Evolutionary conservation across 345 rosid genomes (phyloP).

Genomic region (Citrus sinensis): DNA sequence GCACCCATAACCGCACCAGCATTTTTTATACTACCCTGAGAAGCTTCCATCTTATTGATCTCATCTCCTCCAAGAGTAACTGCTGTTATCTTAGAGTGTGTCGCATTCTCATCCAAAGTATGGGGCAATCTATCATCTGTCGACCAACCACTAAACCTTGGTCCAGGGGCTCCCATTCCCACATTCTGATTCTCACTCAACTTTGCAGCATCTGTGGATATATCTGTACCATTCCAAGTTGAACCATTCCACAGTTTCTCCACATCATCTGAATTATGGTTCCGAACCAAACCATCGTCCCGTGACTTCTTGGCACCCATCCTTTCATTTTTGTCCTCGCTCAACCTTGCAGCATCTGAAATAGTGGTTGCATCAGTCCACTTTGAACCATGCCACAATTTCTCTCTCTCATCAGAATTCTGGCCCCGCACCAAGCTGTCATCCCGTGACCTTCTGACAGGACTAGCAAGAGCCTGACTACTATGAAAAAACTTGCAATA

Average conservation of each 20-base stretch:
- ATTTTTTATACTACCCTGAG: constrained; percentile 28
- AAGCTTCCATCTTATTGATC: constrained; percentile 20
- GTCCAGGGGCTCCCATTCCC: constrained; percentile 26
- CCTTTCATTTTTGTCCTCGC: constrained; percentile 31
- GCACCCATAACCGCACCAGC: constrained; percentile 19
- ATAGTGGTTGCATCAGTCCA: constrained; percentile 12
- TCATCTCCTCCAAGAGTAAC: constrained; percentile 22
- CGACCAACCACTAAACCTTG: constrained; percentile 31
- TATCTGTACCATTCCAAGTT: constrained; percentile 13
- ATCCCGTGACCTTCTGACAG: constrained; percentile 51
- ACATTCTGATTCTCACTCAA: constrained; percentile 29
- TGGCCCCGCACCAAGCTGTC: constrained; percentile 29
- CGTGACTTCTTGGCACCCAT: constrained; percentile 28
- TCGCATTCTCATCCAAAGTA: constrained; percentile 22
- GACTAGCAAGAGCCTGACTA: constrained; percentile 40
- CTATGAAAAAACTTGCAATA: constrained; percentile 80
- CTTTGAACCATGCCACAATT: constrained; percentile 15
- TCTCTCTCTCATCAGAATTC: constrained; percentile 34
- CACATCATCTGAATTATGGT: constrained; percentile 30
- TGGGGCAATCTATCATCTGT: constrained; percentile 34
- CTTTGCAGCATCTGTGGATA: constrained; percentile 29
- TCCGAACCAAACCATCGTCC: constrained; percentile 34
- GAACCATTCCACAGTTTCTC: constrained; percentile 23
- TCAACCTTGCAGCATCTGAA: constrained; percentile 30
- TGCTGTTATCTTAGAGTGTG: constrained; percentile 16